Evolutionary conservation across 2,329 filamentous ascomycete genomes (phyloP).

Genomic region (Hypoxylon sp.): DNA sequence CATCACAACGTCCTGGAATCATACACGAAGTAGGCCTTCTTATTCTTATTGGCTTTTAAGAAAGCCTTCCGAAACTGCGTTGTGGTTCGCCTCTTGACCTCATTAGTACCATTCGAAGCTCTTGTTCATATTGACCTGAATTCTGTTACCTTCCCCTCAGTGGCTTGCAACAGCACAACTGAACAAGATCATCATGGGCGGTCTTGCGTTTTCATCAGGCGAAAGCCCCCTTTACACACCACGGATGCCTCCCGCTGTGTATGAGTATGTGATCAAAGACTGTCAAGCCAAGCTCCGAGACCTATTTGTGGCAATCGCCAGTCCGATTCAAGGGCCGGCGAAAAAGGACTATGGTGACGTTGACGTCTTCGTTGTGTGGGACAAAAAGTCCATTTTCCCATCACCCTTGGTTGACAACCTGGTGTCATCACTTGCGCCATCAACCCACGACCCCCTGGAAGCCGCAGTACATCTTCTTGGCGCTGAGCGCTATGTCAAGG

Average conservation of each 20-base stretch:
- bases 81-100: background rate
- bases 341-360: slow-evolving; percentile 81
- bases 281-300: slow-evolving; percentile 63
- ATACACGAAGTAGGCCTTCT: background rate
- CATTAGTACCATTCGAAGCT: background rate
- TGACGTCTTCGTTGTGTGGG: slow-evolving; percentile 73
- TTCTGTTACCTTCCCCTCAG: background rate
- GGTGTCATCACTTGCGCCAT: background rate
- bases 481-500: slow-evolving; percentile 59
- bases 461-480: slow-evolving; percentile 60
- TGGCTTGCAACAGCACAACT: background rate
- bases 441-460: slow-evolving; percentile 39
- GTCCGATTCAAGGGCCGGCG: slow-evolving; percentile 76
- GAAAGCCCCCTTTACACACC: slow-evolving; percentile 70
- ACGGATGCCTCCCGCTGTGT: slow-evolving; percentile 74
- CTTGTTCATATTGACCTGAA: background rate
- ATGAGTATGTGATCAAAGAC: slow-evolving; percentile 64
- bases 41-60: background rate
- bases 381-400: slow-evolving; percentile 44
- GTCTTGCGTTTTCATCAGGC: slow-evolving; percentile 68
- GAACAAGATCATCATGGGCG: slow-evolving; percentile 71
- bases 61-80: background rate
- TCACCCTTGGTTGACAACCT: background rate
- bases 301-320: slow-evolving; percentile 69
- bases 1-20: background rate